phyloP scores from a whole-genome alignment of 768 basidiomycete genomes.

The Xerocomellus intermedius region DNA sequence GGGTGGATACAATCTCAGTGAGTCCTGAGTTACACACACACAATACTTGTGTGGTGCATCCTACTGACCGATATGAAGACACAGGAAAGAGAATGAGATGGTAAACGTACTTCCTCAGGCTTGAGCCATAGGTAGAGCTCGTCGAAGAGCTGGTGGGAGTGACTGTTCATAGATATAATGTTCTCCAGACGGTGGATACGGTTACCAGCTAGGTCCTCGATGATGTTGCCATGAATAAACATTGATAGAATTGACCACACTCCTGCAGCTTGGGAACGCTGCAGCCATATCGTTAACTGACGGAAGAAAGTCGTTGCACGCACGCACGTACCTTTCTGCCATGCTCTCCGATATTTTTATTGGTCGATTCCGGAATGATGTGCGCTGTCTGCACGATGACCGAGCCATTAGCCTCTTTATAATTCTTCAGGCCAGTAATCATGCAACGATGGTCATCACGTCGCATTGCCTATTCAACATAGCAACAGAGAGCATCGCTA shows the following conservation, averaged over 20 bases:
- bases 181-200: not conserved
- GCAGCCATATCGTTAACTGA: not conserved
- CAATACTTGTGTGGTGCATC: not conserved
- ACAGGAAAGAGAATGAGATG: not conserved
- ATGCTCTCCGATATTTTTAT: not conserved
- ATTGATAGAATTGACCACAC: not conserved
- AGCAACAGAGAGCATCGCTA: not conserved
- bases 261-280: not conserved
- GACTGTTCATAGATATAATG: not conserved
- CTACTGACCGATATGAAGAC: not conserved
- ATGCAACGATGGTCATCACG: not conserved
- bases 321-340: not conserved
- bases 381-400: not conserved
- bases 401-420: not conserved
- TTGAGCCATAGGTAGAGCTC: conserved; percentile 2
- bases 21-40: not conserved
- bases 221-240: not conserved
- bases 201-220: not conserved
- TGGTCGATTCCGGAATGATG: not conserved
- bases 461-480: not conserved
- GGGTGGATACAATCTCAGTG: too few species aligned
- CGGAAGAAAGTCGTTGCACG: not conserved
- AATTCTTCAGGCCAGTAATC: not conserved
- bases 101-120: not conserved
- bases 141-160: not conserved